phyloP scores from a whole-genome alignment of 31 red algal species.

The Asparagopsis taxiformis region DNA sequence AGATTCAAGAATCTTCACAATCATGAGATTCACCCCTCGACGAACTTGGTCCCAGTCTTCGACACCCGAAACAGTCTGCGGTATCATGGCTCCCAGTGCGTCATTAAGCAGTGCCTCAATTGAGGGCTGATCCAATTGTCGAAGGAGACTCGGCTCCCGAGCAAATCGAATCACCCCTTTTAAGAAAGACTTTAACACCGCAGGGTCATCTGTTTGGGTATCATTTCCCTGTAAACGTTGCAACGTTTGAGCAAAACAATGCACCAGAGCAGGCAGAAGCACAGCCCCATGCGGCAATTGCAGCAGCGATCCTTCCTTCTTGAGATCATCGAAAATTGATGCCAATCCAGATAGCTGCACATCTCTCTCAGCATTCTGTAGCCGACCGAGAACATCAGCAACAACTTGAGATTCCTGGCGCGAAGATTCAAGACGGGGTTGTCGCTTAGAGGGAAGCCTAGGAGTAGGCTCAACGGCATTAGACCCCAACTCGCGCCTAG shows the following conservation, averaged over 20 bases:
- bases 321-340: conserved; percentile 66
- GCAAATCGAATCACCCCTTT: conserved; percentile 64
- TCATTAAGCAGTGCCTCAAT: conserved; percentile 45
- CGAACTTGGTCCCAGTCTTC: conserved; percentile 73
- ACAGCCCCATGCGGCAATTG: conserved; percentile 11
- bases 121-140: conserved; percentile 40
- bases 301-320: conserved; percentile 25
- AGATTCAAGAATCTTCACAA: conserved; percentile 68
- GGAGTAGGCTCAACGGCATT: conserved; percentile 34
- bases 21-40: conserved; percentile 66
- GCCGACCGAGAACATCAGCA: conserved; percentile 29
- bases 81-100: conserved; percentile 59
- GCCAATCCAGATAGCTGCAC: conserved; percentile 56
- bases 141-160: conserved; percentile 32
- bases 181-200: conserved; percentile 61
- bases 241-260: conserved; percentile 55
- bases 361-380: conserved; percentile 33
- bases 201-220: conserved; percentile 41
- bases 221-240: conserved; percentile 25
- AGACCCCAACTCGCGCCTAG: conserved; percentile 9
- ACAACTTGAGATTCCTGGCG: conserved; percentile 8
- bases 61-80: conserved; percentile 40
- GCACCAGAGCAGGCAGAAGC: conserved; percentile 44
- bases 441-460: conserved; percentile 20
- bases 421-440: background rate